Percentiles rank a stretch among this genome's conserved stretches.
These are phyloP conservation scores for Boletus eberwhitei DNA, from an alignment of 768 basidiomycete species.

Conservation along the genomic window DNA sequence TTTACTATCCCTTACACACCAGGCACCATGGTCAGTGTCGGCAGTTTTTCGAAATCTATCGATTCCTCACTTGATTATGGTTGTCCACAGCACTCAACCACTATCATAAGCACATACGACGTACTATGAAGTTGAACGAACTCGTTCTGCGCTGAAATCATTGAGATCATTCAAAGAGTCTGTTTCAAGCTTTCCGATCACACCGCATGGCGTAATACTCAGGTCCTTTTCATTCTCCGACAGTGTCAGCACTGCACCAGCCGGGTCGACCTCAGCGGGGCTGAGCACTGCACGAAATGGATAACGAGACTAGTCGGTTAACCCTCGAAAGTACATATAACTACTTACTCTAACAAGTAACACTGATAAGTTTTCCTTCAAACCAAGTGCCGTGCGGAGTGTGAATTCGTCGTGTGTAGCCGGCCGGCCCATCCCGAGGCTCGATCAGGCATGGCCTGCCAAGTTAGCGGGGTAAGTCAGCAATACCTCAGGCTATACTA, in stretches of 20 bases:
- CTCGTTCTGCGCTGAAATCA: too few species aligned
- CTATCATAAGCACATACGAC: background rate
- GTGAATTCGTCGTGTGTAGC: background rate
- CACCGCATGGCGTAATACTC: background rate
- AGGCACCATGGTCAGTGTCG: background rate
- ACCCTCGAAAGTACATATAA: background rate
- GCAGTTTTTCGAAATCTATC: background rate
- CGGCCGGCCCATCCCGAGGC: background rate
- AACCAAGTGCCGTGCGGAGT: background rate
- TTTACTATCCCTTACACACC: background rate
- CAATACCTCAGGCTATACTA: too few species aligned
- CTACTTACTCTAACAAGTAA: too few species aligned
- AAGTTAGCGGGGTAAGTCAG: background rate
- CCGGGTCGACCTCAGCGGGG: background rate
- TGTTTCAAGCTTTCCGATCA: background rate
- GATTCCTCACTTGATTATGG: background rate
- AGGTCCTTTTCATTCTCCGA: background rate
- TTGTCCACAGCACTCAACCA: background rate
- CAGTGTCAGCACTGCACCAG: background rate
- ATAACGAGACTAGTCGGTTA: background rate
- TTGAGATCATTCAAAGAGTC: background rate
- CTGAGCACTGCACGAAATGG: background rate
- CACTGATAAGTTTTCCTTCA: background rate
- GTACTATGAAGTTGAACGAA: background rate
- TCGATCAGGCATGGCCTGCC: background rate